Conservation (phyloP, 106 monocot species). For the Dendrobium officinale region DNA sequence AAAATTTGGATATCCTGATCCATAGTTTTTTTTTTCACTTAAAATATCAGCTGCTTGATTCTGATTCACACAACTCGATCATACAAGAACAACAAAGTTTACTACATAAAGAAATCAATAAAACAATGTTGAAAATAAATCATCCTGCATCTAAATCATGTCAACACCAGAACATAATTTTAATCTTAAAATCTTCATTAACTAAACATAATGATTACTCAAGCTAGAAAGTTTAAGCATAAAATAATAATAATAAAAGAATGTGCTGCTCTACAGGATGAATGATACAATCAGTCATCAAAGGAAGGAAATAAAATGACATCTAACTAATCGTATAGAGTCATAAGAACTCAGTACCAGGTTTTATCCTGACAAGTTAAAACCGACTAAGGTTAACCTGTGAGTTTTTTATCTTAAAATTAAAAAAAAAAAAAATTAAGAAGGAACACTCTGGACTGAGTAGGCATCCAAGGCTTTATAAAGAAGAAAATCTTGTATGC, state of each 20-base stretch:
- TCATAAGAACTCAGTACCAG: not conserved
- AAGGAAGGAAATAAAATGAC: not conserved
- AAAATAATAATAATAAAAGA: not conserved
- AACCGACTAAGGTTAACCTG: not conserved
- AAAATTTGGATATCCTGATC: too few relatives aligned
- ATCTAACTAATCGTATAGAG: not conserved
- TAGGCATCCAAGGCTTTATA: not conserved
- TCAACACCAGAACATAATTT: not conserved
- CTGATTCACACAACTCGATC: too few relatives aligned
- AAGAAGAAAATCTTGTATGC: not conserved
- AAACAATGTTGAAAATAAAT: too few relatives aligned
- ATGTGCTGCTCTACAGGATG: constrained; percentile 1
- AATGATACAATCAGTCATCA: constrained; percentile 1
- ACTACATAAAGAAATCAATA: too few relatives aligned
- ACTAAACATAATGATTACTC: not conserved
- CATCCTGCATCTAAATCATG: too few relatives aligned
- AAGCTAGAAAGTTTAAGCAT: not conserved
- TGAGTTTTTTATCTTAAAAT: not conserved
- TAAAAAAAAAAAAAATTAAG: not conserved
- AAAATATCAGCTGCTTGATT: too few relatives aligned
- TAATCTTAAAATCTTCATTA: not conserved
- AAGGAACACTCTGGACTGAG: not conserved
- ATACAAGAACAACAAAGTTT: too few relatives aligned
- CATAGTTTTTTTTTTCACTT: too few relatives aligned
- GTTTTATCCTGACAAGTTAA: not conserved